Base-by-base conservation (phyloP, 2,329 filamentous ascomycete genomes). In the Basipetospora chlamydospora region DNA sequence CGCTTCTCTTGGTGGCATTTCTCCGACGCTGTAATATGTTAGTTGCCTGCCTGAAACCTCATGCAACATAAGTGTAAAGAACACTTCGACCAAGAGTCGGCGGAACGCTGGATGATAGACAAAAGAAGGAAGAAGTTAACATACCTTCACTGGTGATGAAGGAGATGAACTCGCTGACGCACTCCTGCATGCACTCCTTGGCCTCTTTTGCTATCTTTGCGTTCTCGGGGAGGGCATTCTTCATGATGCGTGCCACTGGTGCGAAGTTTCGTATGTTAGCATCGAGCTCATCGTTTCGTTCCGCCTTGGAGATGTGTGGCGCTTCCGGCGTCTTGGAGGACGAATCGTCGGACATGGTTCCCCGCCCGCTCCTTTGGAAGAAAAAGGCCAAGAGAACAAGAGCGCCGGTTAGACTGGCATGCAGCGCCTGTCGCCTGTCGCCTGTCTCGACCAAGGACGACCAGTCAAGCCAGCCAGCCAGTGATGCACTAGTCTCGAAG, bases 111-210 rank as follows among this genome's bases (percentile, higher is more conserved):
- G 26, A 28, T 8, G 12, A 6, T n/a, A 28, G 16, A 28, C 26
- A 15, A 15, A 28, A 18, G 31, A 35, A 42, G 39, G 43, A 39
- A 39, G 41, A 42, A 39, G 26, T 15, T 7, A 21, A 33, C 80
- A 54, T 59, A 94, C 90, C 90, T 71, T 98, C 90, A 58, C 88
- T 96, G 25, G 90, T 98, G 55, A 98, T 96, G 68, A 98, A 98
- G 6, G 85, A 94, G 66, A 98, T 98, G 60, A 98, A 98, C 63
- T 98, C 90, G 76, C 87, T 95, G 41, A 98, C 90, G 55, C 90
- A 98, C 60, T 98, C 90, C 60, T 98, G 90, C 90, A 98, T 96
- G 63, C 90, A 98, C 58, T 98, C 90, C 60, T 98, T 98, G 39
- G 90, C 90, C 57, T 98, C 90, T 57, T 98, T 98, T 41, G 87